These are phyloP conservation scores for Dianthus caryophyllus DNA, from an alignment of 148 eudicot species.

Conservation along the genomic window DNA sequence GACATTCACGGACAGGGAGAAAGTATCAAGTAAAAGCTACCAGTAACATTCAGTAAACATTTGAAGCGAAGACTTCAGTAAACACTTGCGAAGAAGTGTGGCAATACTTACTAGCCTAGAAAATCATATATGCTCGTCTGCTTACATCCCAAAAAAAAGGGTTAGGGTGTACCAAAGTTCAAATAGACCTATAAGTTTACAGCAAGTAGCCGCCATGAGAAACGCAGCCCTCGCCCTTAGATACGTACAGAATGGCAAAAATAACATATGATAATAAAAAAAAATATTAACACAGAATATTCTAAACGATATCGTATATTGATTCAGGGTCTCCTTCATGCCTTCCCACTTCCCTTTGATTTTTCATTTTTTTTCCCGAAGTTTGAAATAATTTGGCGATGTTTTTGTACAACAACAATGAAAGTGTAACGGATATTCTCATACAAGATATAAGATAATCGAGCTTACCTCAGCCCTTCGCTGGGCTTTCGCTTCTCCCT, in stretches of 20 bases:
- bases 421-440: not conserved
- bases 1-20: no score
- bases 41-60: not conserved
- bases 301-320: not conserved
- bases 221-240: not conserved
- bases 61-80: not conserved
- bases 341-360: not conserved
- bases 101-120: not conserved
- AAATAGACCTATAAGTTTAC: no score
- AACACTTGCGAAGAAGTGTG: not conserved
- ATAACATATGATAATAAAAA: no score
- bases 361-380: not conserved
- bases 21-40: no score
- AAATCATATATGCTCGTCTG: not conserved
- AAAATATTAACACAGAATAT: not conserved
- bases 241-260: not conserved
- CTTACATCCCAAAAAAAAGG: not conserved
- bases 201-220: no score
- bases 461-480: constrained; percentile 68
- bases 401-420: not conserved
- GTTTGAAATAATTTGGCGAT: not conserved
- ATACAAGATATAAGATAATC: not conserved
- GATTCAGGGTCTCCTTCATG: not conserved
- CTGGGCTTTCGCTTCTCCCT: constrained; percentile 70
- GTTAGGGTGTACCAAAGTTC: no score